Percentiles rank a stretch among this genome's conserved stretches.
Conservation (phyloP, 1,284 basidiomycete genomes). For the Golubevia sp. region DNA sequence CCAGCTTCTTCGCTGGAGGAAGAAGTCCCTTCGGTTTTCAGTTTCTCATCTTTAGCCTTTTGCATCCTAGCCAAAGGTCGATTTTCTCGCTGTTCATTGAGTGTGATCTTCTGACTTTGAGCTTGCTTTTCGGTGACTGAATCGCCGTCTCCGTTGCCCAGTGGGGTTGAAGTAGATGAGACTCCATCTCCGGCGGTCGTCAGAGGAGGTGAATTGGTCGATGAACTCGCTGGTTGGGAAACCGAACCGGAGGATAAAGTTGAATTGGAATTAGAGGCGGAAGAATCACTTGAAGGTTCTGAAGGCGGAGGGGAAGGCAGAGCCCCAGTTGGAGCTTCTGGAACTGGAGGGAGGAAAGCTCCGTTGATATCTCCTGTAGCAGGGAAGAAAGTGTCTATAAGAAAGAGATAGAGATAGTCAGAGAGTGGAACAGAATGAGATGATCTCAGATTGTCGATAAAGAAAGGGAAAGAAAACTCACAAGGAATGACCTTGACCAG, state of each 20-base stretch:
- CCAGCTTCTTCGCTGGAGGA: slow-evolving; percentile 3
- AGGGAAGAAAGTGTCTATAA: slow-evolving; percentile 50
- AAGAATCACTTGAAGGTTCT: not conserved
- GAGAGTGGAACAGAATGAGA: not conserved
- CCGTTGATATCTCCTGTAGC: slow-evolving; percentile 61
- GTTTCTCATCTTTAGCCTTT: slow-evolving; percentile 44
- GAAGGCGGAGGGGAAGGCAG: slow-evolving; percentile 5
- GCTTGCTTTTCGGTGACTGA: slow-evolving; percentile 12
- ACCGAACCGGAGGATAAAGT: not conserved
- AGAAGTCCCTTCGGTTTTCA: slow-evolving; percentile 15
- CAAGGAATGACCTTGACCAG: slow-evolving; percentile 53
- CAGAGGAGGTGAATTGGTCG: not conserved
- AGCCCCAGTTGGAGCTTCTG: slow-evolving; percentile 13
- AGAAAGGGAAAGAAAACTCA: slow-evolving; percentile 8
- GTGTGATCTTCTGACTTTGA: slow-evolving; percentile 12
- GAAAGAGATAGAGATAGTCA: not conserved
- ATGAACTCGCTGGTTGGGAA: slow-evolving; percentile 6
- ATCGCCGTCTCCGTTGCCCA: slow-evolving; percentile 1
- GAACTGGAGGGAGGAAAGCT: slow-evolving; percentile 34
- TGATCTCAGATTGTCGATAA: not conserved
- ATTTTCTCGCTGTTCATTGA: slow-evolving; percentile 42
- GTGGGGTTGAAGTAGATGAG: not conserved
- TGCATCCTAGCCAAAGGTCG: slow-evolving; percentile 55
- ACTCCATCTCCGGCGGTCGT: not conserved
- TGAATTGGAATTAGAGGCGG: not conserved